phyloP scores from a whole-genome alignment of 129 eudicot species.

The sunflower (Helianthus annuus) region HanXRQr2.0-SUNRISE NC_035439.2:98563833-98564332 shows the following conservation, averaged over 20 bases:
- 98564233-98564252: no score
- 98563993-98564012: slow-evolving; percentile 64
- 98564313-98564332: no score
- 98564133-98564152: neutral
- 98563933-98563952: slow-evolving; percentile 71
- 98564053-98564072: slow-evolving; percentile 94
- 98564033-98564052: slow-evolving; percentile 83
- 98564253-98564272: no score
- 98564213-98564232: no score
- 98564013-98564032: slow-evolving; percentile 64
- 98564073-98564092: slow-evolving; percentile 70
- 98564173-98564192: no score
- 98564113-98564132: slow-evolving; percentile 14
- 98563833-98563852: slow-evolving; percentile 92
- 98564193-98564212: no score
- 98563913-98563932: slow-evolving; percentile 90
- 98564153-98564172: no score
- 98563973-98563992: slow-evolving; percentile 73
- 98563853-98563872: slow-evolving; percentile 79
- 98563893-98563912: slow-evolving; percentile 95
- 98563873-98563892: slow-evolving; percentile 84
- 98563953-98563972: slow-evolving; percentile 82
- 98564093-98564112: slow-evolving; percentile 48
- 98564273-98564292: no score
- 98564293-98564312: neutral